Percentiles rank a stretch among this genome's conserved stretches.
Conservation (phyloP, 306 rosid genomes). For the peach (Prunus persica) region DNA sequence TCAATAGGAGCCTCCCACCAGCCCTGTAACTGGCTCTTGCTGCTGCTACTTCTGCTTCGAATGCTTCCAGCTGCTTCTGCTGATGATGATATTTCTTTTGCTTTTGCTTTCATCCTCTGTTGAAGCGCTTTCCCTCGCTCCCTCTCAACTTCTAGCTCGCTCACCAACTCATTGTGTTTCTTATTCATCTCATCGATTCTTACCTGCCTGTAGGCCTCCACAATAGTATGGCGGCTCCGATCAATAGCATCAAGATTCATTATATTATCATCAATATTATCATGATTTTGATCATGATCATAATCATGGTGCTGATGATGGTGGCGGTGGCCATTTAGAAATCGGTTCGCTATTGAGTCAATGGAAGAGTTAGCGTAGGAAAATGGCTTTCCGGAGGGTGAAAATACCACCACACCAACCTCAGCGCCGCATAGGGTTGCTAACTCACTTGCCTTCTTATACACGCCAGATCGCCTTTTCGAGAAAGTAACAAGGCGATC, state of each 20-base stretch:
- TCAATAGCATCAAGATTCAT: neutral
- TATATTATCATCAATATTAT: no score
- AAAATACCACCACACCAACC: slow-evolving; percentile 9
- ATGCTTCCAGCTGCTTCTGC: neutral
- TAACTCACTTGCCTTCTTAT: slow-evolving; percentile 18
- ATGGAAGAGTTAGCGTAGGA: slow-evolving; percentile 3
- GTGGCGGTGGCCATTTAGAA: neutral
- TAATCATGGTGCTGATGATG: neutral
- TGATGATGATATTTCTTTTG: neutral
- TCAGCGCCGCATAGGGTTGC: slow-evolving; percentile 11
- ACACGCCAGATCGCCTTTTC: slow-evolving; percentile 10
- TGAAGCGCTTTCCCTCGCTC: neutral
- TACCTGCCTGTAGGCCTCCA: slow-evolving; percentile 2
- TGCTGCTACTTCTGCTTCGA: neutral
- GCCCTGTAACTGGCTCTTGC: neutral
- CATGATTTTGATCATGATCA: no score
- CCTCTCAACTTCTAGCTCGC: neutral
- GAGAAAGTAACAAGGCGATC: slow-evolving; percentile 13
- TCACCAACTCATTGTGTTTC: neutral
- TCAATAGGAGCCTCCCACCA: slow-evolving; percentile 24
- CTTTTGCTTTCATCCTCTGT: neutral
- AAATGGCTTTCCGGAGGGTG: slow-evolving; percentile 8
- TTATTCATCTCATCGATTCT: neutral
- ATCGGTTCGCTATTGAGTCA: neutral
- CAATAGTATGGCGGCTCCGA: neutral